phyloP scores from a whole-genome alignment of 164 flowering plant genomes.

The Vitis rotundifolia region DNA sequence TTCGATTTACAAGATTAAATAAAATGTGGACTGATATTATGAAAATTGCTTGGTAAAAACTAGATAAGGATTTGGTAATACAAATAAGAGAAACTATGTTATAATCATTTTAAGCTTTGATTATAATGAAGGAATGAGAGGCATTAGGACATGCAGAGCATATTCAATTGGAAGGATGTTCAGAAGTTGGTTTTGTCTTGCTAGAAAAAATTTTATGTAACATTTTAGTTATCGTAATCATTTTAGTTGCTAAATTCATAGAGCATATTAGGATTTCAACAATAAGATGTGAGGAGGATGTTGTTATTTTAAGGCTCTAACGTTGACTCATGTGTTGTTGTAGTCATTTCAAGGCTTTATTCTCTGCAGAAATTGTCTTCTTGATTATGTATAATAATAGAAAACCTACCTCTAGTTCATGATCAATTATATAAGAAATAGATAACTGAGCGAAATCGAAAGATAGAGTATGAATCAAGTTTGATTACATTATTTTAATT shows the following conservation, averaged over 20 bases:
- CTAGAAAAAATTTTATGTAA: too few species aligned
- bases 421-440: constrained; percentile 19
- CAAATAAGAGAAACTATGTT: too few species aligned
- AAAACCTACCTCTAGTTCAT: constrained; percentile 24
- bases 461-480: constrained; percentile 6
- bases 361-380: constrained; percentile 7
- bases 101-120: too few species aligned
- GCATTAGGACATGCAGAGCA: too few species aligned
- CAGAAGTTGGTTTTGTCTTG: too few species aligned
- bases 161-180: too few species aligned
- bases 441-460: constrained; percentile 7
- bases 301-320: constrained; percentile 15
- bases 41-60: too few species aligned
- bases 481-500: constrained; percentile 1
- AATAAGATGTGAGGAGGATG: constrained; percentile 5
- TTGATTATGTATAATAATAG: constrained; percentile 10
- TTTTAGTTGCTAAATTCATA: constrained; percentile 40
- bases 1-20: too few species aligned
- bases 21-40: too few species aligned
- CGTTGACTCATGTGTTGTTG: constrained; percentile 43
- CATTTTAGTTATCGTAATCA: too few species aligned
- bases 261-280: constrained; percentile 27
- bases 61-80: too few species aligned
- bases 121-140: too few species aligned
- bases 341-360: constrained; percentile 27